Percentiles rank a stretch among this genome's conserved stretches.
These are phyloP conservation scores for Hibiscus tridactylites DNA, from an alignment of 345 rosid genomes.

Conservation along the genomic window DNA sequence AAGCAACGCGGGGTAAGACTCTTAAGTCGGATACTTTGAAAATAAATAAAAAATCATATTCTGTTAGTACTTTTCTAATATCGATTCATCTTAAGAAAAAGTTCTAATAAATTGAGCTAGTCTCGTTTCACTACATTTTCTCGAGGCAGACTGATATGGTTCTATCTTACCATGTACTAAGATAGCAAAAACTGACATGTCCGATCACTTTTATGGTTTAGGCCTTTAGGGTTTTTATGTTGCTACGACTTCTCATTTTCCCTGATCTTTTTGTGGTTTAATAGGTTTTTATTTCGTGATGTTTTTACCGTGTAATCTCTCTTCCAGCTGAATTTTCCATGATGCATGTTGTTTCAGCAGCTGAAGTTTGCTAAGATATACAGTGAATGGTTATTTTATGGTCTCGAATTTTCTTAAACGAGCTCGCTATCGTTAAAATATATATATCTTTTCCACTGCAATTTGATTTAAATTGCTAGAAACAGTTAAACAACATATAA, in stretches of 20 bases:
- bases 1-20: conserved; percentile 55
- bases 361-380: neutral
- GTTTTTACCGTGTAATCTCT: neutral
- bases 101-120: neutral
- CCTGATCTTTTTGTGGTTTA: neutral
- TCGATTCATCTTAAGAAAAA: neutral
- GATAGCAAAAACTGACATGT: neutral
- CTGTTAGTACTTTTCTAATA: neutral
- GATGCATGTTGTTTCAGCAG: neutral
- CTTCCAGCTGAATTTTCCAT: neutral
- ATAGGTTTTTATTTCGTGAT: neutral
- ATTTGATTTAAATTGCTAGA: neutral
- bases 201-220: neutral
- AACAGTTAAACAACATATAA: neutral
- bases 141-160: neutral
- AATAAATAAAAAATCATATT: neutral
- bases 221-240: neutral
- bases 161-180: neutral
- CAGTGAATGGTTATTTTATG: neutral
- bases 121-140: neutral
- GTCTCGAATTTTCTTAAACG: neutral
- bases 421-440: neutral
- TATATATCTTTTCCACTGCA: neutral
- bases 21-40: neutral
- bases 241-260: neutral